Evolutionary conservation across 75 land plant genomes (phyloP), one percentile per base, ranked within the genome.

Genomic region (Gnetum montanum): DNA sequence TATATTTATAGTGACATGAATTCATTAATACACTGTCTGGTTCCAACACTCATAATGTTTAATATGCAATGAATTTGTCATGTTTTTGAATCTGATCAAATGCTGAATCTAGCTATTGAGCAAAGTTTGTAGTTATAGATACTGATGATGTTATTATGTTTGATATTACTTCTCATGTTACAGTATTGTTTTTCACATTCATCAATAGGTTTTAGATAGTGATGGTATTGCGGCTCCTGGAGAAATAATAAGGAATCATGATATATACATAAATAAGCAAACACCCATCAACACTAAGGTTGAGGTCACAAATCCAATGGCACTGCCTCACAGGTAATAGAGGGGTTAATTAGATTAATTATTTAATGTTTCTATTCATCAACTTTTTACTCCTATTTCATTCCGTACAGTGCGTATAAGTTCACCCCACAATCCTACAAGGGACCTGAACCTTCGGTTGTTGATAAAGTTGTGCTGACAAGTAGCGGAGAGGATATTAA

Each of bases 171-270:
- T n/a, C n/a, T n/a, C n/a, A n/a, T n/a, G n/a, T n/a, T n/a, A n/a
- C n/a, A n/a, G n/a, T n/a, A n/a, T n/a, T n/a, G n/a, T n/a, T n/a
- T n/a, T n/a, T 31, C 25, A 6, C 45, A 22, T 31, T 31, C 26
- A 8, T 61, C n/a, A n/a, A 31, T 63, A 83, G 97, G 54, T 86
- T 36, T 66, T 82, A 55, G 99, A 95, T 70, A 70, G 54, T 71
- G 99, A 95, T 77, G 99, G 99, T 20, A 59, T 95, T 70, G 99
- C 97, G 55, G 68, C 98, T 43, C 93, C 90, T 29, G 99, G 99
- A 2, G 80, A 90, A 62, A 86, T 82, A 65, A 79, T 95, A 51
- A 74, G 79, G 49, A 76, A 73, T 15, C 56, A 72, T 67, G 97
- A 95, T 58, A 62, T 91, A 19, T 80, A 70, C 60, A 72, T 90